phyloP scores from a whole-genome alignment of 352 stramenopile species.

The Pythium sp. region DNA sequence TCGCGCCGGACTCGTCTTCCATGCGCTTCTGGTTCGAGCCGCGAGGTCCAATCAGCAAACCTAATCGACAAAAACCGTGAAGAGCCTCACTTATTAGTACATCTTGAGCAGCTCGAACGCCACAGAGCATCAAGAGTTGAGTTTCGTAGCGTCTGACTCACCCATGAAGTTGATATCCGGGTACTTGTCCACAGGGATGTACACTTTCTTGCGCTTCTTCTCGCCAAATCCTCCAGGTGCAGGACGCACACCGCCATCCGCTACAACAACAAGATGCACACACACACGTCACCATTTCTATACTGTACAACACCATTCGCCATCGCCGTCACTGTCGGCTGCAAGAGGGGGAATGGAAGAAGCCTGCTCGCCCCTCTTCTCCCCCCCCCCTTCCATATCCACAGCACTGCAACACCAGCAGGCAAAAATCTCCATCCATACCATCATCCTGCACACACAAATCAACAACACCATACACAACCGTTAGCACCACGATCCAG shows the following conservation, averaged over 20 bases:
- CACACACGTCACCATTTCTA: neutral
- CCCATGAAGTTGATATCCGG: slow-evolving; percentile 94
- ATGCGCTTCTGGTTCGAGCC: slow-evolving; percentile 92
- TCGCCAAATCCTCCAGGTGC: slow-evolving; percentile 33
- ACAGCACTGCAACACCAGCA: neutral
- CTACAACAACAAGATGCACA: slow-evolving; percentile 1
- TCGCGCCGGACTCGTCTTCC: slow-evolving; percentile 88
- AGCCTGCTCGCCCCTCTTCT: neutral
- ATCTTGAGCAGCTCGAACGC: neutral
- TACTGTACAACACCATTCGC: neutral
- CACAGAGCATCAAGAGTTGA: neutral
- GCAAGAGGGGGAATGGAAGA: neutral
- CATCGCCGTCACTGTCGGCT: neutral
- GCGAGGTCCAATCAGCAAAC: slow-evolving; percentile 86
- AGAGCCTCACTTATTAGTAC: neutral
- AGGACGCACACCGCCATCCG: slow-evolving; percentile 35
- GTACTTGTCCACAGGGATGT: slow-evolving; percentile 90
- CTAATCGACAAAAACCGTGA: slow-evolving; percentile 15
- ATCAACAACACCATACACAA: neutral
- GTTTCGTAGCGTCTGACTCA: slow-evolving; percentile 12
- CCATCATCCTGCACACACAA: slow-evolving; percentile 3
- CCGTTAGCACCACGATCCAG: neutral
- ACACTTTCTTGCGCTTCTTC: slow-evolving; percentile 90
- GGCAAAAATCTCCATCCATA: neutral
- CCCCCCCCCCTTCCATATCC: neutral